phyloP scores from a whole-genome alignment of 768 basidiomycete genomes.

The Gloeopeniophorella convolvens region DNA sequence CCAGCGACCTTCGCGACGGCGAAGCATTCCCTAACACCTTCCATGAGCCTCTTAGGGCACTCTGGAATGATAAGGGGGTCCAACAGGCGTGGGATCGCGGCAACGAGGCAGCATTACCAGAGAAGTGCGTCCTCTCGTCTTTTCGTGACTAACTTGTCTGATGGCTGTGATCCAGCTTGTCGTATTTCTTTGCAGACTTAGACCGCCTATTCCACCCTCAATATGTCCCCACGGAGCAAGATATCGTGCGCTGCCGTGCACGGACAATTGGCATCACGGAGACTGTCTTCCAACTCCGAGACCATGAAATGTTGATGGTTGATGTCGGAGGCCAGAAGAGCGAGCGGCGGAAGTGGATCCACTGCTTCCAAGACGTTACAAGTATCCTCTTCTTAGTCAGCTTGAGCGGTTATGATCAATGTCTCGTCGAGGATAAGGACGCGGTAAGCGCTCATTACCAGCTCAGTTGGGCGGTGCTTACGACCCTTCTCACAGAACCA shows the following conservation, averaged over 20 bases:
- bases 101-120: conserved; percentile 87
- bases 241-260: conserved; percentile 80
- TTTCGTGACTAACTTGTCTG: conserved; percentile 11
- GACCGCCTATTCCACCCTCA: conserved; percentile 70
- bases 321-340: conserved; percentile 94
- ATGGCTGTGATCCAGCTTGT: conserved; percentile 36
- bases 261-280: conserved; percentile 90
- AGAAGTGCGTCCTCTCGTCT: conserved; percentile 54
- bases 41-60: conserved; percentile 53
- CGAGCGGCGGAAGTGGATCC: conserved; percentile 90
- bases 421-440: conserved; percentile 87
- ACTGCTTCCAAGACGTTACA: conserved; percentile 92
- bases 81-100: conserved; percentile 73
- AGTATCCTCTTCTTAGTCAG: conserved; percentile 89
- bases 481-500: conserved; percentile 58
- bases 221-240: conserved; percentile 76
- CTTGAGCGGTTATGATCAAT: conserved; percentile 90
- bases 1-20: conserved; percentile 67
- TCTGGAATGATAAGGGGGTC: conserved; percentile 76
- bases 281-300: conserved; percentile 72
- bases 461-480: neutral
- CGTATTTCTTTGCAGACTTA: conserved; percentile 73
- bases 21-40: conserved; percentile 72
- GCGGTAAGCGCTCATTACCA: conserved; percentile 48
- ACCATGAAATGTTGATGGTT: conserved; percentile 86